phyloP scores from a whole-genome alignment of 441 rosid species.

The Bocquillonia castaneifolia region DNA sequence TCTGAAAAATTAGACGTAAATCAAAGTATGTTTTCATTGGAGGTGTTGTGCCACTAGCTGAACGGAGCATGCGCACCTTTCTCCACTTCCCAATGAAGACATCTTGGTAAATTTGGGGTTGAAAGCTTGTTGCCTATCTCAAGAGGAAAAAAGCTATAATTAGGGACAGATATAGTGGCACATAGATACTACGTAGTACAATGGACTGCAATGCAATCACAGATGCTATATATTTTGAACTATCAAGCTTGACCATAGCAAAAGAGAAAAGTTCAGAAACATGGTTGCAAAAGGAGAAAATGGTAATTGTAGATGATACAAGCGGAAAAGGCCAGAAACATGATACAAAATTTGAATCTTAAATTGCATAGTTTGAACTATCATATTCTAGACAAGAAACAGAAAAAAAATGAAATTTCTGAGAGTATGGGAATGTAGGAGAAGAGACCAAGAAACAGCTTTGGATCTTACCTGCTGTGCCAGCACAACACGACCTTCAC shows the following conservation, averaged over 20 bases:
- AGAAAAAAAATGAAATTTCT: slow-evolving; percentile 8
- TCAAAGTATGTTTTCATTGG: slow-evolving; percentile 86
- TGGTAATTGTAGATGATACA: neutral
- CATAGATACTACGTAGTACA: slow-evolving; percentile 1
- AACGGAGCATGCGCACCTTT: slow-evolving; percentile 88
- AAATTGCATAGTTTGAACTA: no score
- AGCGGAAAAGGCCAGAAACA: neutral
- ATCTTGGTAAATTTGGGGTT: slow-evolving; percentile 90
- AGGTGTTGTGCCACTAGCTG: slow-evolving; percentile 97
- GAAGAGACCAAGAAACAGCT: slow-evolving; percentile 4
- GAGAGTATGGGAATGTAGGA: slow-evolving; percentile 4
- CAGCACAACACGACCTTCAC: slow-evolving; percentile 84
- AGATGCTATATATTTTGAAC: neutral
- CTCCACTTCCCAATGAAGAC: slow-evolving; percentile 97
- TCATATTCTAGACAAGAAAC: slow-evolving; percentile 5
- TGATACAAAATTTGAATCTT: no score
- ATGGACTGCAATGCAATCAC: neutral
- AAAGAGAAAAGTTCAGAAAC: neutral
- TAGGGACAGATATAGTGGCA: slow-evolving; percentile 4
- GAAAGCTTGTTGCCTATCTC: slow-evolving; percentile 89
- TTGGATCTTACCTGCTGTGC: slow-evolving; percentile 85
- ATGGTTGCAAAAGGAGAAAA: neutral
- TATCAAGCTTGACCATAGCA: neutral
- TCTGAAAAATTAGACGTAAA: slow-evolving; percentile 72
- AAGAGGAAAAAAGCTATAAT: slow-evolving; percentile 25